Evolutionary conservation across 225 moss, liverwort and hornwort species (phyloP).

Genomic region (Rhytidiadelphus loreus): DNA sequence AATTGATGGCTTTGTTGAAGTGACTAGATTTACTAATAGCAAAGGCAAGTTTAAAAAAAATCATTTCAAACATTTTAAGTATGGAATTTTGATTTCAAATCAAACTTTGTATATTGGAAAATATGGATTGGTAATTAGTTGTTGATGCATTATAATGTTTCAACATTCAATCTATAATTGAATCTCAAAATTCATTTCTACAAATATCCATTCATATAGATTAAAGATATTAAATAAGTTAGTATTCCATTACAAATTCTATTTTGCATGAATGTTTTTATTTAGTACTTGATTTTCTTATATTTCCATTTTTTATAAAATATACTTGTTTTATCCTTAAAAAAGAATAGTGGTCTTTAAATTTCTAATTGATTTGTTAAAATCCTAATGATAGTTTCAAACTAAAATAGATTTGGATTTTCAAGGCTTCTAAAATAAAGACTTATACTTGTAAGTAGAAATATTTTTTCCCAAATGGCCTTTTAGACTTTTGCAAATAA

Average conservation of each 20-base stretch:
- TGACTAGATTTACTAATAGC: neutral
- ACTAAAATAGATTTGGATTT: neutral
- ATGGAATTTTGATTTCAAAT: neutral
- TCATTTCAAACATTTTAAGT: neutral
- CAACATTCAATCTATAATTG: neutral
- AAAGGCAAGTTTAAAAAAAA: neutral
- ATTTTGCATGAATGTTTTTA: neutral
- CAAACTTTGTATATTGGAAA: neutral
- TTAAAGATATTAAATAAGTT: neutral
- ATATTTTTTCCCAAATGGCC: too few relatives aligned
- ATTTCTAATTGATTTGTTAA: neutral
- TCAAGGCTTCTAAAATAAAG: fast-evolving
- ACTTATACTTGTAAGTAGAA: neutral
- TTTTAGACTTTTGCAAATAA: neutral
- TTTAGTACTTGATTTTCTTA: too few relatives aligned
- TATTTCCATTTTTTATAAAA: fast-evolving
- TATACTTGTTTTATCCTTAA: neutral
- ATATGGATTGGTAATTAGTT: neutral
- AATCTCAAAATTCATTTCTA: neutral
- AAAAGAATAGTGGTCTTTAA: neutral
- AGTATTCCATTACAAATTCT: neutral
- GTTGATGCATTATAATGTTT: neutral
- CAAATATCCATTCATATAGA: neutral
- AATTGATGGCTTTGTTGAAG: neutral
- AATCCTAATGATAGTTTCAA: neutral